phyloP scores from a whole-genome alignment of 2,329 filamentous ascomycete species.

The Calonectria hongkongensis region DNA sequence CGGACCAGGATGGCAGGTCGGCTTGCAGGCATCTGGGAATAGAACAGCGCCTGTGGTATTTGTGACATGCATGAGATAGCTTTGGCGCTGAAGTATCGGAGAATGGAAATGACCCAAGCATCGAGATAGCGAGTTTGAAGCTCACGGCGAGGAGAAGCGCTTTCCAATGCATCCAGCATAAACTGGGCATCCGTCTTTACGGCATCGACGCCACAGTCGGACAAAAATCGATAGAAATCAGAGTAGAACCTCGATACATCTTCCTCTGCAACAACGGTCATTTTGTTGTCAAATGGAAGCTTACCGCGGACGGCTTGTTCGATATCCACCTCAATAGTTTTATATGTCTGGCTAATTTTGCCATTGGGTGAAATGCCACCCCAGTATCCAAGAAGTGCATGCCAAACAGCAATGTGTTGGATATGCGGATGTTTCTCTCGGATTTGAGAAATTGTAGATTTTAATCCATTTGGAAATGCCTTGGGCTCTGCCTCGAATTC shows the following conservation, averaged over 20 bases:
- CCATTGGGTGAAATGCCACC: constrained; percentile 87
- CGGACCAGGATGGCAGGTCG: constrained; percentile 84
- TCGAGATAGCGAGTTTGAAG: constrained; percentile 88
- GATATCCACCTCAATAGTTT: constrained; percentile 78
- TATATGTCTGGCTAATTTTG: constrained; percentile 85
- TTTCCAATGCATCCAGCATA: constrained; percentile 84
- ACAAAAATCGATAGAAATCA: constrained; percentile 92
- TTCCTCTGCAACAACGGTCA: constrained; percentile 83
- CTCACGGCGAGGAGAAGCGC: constrained; percentile 80
- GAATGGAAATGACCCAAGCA: constrained; percentile 86
- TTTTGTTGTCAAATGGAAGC: constrained; percentile 75
- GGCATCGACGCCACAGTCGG: constrained; percentile 83
- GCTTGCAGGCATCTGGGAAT: constrained; percentile 86
- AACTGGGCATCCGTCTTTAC: constrained; percentile 97
- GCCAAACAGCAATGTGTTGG: constrained; percentile 93
- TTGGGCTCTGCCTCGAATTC: constrained; percentile 89
- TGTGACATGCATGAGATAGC: constrained; percentile 97
- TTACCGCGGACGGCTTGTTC: constrained; percentile 68
- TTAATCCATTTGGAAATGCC: constrained; percentile 88
- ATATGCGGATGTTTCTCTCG: constrained; percentile 82
- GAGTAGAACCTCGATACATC: constrained; percentile 87
- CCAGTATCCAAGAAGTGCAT: constrained; percentile 93
- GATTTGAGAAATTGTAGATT: constrained; percentile 81
- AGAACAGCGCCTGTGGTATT: constrained; percentile 89
- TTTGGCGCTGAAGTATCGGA: constrained; percentile 85